Conservation (phyloP, 2,329 filamentous ascomycete species). For the Colletotrichum sp. region DNA sequence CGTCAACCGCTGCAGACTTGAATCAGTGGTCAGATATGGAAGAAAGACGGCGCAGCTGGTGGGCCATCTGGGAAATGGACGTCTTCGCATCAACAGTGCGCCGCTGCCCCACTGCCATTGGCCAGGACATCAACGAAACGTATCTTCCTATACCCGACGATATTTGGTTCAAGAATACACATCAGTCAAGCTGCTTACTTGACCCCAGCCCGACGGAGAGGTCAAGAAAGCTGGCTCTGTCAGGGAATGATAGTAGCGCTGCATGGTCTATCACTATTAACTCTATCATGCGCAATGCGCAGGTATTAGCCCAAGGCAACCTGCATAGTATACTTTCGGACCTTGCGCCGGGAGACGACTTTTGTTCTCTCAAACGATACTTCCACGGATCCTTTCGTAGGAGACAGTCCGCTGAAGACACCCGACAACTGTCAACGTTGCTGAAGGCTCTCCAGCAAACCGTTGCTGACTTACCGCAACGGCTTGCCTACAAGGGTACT, state of each 20-base stretch:
- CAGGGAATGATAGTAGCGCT: neutral
- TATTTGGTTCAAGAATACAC: neutral
- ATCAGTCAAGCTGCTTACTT: neutral
- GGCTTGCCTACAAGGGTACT: neutral
- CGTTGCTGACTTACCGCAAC: neutral
- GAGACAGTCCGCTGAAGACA: neutral
- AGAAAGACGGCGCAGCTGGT: neutral
- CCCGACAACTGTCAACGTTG: neutral
- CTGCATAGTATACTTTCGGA: neutral
- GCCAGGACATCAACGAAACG: neutral
- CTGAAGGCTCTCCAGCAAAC: neutral
- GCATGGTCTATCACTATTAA: neutral
- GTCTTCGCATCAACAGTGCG: neutral
- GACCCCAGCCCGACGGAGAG: neutral
- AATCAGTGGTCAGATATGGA: neutral
- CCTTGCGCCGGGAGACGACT: neutral
- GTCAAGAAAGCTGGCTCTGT: neutral
- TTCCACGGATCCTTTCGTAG: neutral
- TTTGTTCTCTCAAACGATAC: neutral
- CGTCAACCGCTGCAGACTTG: neutral
- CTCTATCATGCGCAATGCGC: neutral
- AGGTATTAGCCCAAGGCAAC: neutral
- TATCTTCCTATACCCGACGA: neutral
- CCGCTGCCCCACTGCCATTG: neutral
- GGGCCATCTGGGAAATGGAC: neutral